Conservation (phyloP, 2,329 filamentous ascomycete species). For the Metarhizium guizhouense region DNA sequence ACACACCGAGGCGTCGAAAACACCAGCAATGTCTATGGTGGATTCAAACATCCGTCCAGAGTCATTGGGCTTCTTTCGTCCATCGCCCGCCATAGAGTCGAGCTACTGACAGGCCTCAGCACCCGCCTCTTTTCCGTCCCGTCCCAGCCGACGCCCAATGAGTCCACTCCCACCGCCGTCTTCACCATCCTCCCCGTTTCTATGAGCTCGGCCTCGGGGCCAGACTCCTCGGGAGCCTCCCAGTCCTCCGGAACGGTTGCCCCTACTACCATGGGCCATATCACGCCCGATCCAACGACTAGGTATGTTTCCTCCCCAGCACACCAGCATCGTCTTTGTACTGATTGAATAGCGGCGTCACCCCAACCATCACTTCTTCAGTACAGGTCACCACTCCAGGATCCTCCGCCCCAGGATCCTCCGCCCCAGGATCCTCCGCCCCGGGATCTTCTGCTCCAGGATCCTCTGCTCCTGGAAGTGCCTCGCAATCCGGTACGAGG, state of each 20-base stretch:
- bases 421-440: too few relatives aligned
- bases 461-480: background rate
- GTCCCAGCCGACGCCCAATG: slow-evolving; percentile 2
- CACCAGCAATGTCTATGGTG: too few relatives aligned
- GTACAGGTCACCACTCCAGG: background rate
- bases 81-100: too few relatives aligned
- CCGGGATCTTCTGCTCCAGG: background rate
- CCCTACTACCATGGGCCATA: background rate
- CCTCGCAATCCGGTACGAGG: background rate
- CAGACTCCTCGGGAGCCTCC: background rate
- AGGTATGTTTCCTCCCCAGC: background rate
- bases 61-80: too few relatives aligned
- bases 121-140: slow-evolving; percentile 7
- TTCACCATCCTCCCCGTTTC: slow-evolving; percentile 4
- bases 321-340: too few relatives aligned
- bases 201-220: background rate
- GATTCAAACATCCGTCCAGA: too few relatives aligned
- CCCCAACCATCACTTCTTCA: background rate
- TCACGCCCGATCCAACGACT: background rate
- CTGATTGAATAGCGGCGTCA: background rate
- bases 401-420: too few relatives aligned
- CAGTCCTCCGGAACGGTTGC: background rate
- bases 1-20: too few relatives aligned
- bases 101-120: background rate
- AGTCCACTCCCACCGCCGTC: background rate